These are phyloP conservation scores for Sequoiadendron giganteum DNA, from an alignment of 75 land plant genomes.

Conservation along the genomic window DNA sequence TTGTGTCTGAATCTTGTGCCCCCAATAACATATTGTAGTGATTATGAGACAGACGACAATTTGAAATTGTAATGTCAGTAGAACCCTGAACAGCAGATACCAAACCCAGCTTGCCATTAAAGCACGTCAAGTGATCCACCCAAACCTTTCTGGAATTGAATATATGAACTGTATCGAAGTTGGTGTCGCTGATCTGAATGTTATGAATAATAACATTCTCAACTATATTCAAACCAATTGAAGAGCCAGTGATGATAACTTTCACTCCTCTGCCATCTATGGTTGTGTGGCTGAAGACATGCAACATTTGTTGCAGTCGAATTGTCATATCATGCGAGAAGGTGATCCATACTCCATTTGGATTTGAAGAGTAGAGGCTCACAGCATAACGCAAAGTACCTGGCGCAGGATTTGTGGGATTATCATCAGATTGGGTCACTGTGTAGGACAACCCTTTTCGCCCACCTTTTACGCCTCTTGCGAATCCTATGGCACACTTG, in stretches of 20 bases:
- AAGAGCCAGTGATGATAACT: slow-evolving; percentile 27
- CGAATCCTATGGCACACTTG: slow-evolving; percentile 21
- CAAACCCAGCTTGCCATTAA: slow-evolving; percentile 29
- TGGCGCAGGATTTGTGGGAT: background rate
- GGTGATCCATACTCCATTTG: slow-evolving; percentile 8
- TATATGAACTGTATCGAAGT: no score
- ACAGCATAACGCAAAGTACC: slow-evolving; percentile 40
- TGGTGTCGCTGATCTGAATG: slow-evolving; percentile 20
- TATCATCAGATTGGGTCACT: no score
- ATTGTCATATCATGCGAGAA: no score
- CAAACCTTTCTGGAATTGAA: no score
- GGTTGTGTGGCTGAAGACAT: no score
- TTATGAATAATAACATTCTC: slow-evolving; percentile 40
- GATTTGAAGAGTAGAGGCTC: background rate
- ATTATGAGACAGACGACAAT: slow-evolving; percentile 14
- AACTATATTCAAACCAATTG: slow-evolving; percentile 22
- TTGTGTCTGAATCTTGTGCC: slow-evolving; percentile 26
- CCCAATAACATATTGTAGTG: slow-evolving; percentile 12
- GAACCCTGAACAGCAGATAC: slow-evolving; percentile 35
- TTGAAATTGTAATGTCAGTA: slow-evolving; percentile 42
- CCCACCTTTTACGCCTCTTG: slow-evolving; percentile 18
- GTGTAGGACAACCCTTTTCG: no score
- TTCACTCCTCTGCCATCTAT: slow-evolving; percentile 10
- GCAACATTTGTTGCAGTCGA: no score
- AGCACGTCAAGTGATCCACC: slow-evolving; percentile 36